phyloP scores from a whole-genome alignment of 768 basidiomycete species.

The Termitomyces sp. region DNA sequence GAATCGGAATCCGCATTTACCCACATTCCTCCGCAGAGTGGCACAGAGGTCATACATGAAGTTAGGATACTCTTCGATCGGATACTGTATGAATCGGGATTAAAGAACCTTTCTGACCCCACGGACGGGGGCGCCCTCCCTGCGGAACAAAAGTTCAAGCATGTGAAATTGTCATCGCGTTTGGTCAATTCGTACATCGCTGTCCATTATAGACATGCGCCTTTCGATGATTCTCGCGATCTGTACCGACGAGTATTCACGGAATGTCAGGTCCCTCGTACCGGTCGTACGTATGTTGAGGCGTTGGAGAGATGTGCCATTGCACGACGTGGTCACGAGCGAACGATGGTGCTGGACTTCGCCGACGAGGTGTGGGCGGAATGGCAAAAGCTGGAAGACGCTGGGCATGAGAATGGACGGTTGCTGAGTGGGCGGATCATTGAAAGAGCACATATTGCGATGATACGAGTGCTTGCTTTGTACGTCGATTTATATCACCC shows the following conservation, averaged over 20 bases:
- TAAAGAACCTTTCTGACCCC: neutral
- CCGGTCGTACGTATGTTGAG: conserved; percentile 57
- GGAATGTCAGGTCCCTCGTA: conserved; percentile 37
- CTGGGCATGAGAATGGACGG: conserved; percentile 26
- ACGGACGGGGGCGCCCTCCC: conserved; percentile 13
- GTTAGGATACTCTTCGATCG: conserved; percentile 60
- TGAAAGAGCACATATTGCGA: conserved; percentile 66
- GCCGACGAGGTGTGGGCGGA: conserved; percentile 63
- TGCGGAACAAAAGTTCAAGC: conserved; percentile 42
- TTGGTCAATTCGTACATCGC: conserved; percentile 81
- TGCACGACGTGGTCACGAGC: conserved; percentile 40
- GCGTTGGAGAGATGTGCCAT: conserved; percentile 65
- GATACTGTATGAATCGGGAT: conserved; percentile 45
- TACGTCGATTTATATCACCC: conserved; percentile 33
- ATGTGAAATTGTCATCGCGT: conserved; percentile 55
- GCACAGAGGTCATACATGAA: conserved; percentile 71
- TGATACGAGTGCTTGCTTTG: conserved; percentile 64
- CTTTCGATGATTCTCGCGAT: conserved; percentile 44
- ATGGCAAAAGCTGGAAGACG: conserved; percentile 52
- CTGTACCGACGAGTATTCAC: conserved; percentile 52
- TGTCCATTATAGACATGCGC: conserved; percentile 58
- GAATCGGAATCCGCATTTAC: conserved; percentile 29
- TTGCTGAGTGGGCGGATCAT: conserved; percentile 44
- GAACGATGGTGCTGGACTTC: conserved; percentile 45
- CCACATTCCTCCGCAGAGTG: conserved; percentile 69